phyloP scores from a whole-genome alignment of 345 rosid species.

The Chamaenerion angustifolium region DNA sequence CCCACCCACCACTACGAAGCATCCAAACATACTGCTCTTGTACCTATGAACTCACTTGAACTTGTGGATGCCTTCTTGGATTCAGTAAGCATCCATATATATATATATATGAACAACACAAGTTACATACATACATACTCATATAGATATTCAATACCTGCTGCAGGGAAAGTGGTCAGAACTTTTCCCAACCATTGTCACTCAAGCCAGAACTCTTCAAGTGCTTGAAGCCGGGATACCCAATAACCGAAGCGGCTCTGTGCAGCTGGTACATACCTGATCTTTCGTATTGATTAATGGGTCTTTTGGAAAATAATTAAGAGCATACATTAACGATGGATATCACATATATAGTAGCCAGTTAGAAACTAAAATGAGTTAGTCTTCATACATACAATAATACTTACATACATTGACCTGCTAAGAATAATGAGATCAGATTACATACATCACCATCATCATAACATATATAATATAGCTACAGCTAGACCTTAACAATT shows the following conservation, averaged over 20 bases:
- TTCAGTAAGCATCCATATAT: slow-evolving; percentile 21
- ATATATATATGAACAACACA: too few relatives aligned
- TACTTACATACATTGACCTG: too few relatives aligned
- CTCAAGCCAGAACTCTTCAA: slow-evolving; percentile 29
- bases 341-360: too few relatives aligned
- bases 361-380: too few relatives aligned
- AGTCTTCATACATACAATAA: too few relatives aligned
- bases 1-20: slow-evolving; percentile 38
- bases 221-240: slow-evolving; percentile 19
- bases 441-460: too few relatives aligned
- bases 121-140: too few relatives aligned
- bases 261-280: slow-evolving; percentile 40
- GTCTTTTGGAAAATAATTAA: too few relatives aligned
- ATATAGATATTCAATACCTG: not conserved
- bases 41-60: slow-evolving; percentile 22
- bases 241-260: slow-evolving; percentile 20
- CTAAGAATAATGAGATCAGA: too few relatives aligned
- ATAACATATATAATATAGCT: too few relatives aligned
- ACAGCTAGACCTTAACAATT: too few relatives aligned
- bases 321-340: too few relatives aligned
- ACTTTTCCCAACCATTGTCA: slow-evolving; percentile 57
- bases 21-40: slow-evolving; percentile 33
- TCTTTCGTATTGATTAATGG: not conserved
- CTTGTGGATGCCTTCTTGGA: slow-evolving; percentile 40
- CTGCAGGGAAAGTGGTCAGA: slow-evolving; percentile 48